Conservation (phyloP, 495 filamentous ascomycete genomes). For the Hypoxylon subgilvum region DNA sequence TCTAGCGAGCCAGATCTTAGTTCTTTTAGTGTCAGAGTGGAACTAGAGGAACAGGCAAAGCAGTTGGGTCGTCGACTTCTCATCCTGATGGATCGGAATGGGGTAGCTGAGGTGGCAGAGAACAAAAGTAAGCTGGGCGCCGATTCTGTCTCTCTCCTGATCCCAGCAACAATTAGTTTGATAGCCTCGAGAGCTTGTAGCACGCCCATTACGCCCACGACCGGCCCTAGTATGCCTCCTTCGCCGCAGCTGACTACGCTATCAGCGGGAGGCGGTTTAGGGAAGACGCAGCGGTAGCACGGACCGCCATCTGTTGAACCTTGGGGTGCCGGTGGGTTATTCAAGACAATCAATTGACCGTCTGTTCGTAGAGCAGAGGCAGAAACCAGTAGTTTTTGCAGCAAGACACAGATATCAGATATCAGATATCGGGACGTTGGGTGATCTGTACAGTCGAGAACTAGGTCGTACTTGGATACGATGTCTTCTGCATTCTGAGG, state of each 20-base stretch:
- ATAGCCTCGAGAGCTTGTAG: constrained; percentile 89
- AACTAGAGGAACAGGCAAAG: constrained; percentile 70
- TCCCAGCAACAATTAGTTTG: constrained; percentile 68
- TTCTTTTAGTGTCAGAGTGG: constrained; percentile 65
- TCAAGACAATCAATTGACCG: constrained; percentile 87
- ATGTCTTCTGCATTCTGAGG: constrained; percentile 68
- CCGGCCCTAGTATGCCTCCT: constrained; percentile 87
- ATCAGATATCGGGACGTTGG: constrained; percentile 90
- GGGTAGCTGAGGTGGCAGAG: constrained; percentile 68
- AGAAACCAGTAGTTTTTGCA: constrained; percentile 80
- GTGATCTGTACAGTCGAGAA: constrained; percentile 94
- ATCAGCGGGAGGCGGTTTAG: constrained; percentile 79
- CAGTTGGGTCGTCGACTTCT: constrained; percentile 70
- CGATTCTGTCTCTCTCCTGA: constrained; percentile 2
- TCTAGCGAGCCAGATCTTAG: constrained; percentile 70
- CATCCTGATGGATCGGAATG: constrained; percentile 77
- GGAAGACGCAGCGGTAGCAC: constrained; percentile 94
- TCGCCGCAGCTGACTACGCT: constrained; percentile 85
- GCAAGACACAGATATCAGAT: constrained; percentile 83
- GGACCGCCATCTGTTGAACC: constrained; percentile 61
- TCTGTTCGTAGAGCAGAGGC: constrained; percentile 86
- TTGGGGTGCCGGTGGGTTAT: constrained; percentile 61
- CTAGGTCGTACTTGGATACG: constrained; percentile 74
- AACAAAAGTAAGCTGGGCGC: constrained; percentile 69
- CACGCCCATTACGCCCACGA: constrained; percentile 93